Base-by-base conservation (phyloP, 2,329 filamentous ascomycete genomes). In the Cordyceps cicadae region DNA sequence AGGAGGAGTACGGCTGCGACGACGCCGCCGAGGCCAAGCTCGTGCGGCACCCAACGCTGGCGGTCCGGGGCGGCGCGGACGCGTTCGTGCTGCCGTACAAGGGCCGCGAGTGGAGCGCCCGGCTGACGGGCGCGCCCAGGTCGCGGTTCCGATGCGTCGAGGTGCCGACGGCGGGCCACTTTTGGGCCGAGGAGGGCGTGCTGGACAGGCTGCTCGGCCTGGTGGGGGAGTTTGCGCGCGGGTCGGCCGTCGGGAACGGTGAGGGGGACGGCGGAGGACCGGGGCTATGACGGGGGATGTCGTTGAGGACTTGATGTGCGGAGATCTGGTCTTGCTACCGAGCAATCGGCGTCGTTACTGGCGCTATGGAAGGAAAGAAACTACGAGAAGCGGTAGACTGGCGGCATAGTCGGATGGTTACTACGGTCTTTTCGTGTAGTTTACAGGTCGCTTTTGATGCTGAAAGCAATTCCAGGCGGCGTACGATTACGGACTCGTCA, bases 11-110 rank as follows among this genome's bases (percentile, higher is more conserved):
- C 29, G 29, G 5, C 34, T 12, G 11, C 34, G 66, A 66, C 1
- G 60, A 69, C 57, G 70, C 64, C 1, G 76, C 78, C 1, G 82
- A 86, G 60, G 72, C 75, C 56, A 85, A 88, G 67, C 75, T 89
- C 54, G 73, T 83, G 1, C 70, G 74, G 2, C 79, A 86, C 66
- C 78, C 80, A 0, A 87, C 87, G 0, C 71, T 96, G 39, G 86
- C 84, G 0, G 72, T 96, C 0, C 96, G 87, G 68, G 93, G 92
- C 1, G 84, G 87, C 55, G 77, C 81, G 4, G 92, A 97, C 71
- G 74, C 80, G 0, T 95, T 97, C 65, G 86, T 89, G 1, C 82
- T 86, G 1, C 77, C 77, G 3, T 81, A 79, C 62, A 89, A 84
- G 70, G 76, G 92, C 66, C 79, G 82, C 12, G 74, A 77, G 1